Base-by-base conservation (phyloP, 108 stramenopile genomes). In the Nitzschia sp. region DNA sequence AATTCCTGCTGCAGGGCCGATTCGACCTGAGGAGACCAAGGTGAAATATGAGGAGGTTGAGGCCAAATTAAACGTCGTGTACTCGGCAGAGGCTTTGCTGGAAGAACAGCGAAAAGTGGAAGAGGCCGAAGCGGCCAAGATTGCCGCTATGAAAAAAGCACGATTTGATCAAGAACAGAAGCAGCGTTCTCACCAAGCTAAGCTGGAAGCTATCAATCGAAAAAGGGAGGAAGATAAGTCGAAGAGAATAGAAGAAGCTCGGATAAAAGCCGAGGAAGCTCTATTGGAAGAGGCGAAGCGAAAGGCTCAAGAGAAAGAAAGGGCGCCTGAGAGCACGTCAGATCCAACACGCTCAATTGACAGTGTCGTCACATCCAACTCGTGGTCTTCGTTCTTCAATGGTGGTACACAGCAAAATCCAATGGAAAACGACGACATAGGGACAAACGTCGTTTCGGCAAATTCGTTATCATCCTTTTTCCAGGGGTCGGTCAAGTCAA, bases 131-230 rank as follows among this genome's bases (percentile, higher is more conserved):
- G 49, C 17, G 21, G 49, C 11, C 11, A 51, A 19, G n/a, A 51
- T 51, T 51, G 49, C 49, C 4, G n/a, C 8, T 19, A 51, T 51
- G 49, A 51, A 51, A 23, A 51, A 51, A 51, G 49, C 11, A 23
- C n/a, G 6, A 42, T 42, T 42, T 42, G 17, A 19, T 19, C 19
- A 5, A 51, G 21, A 19, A 51, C 4, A 19, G n/a, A 17, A 51
- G 18, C 19, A 51, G 49, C 13, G 13, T 21, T 8, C 49, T 9
- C 11, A 51, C 4, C 4, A 51, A 19, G 21, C 49, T 5, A 23
- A 19, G 21, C 4, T 5, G 19, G 49, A 9, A 51, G 49, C 11
- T 5, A 8, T 19, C 18, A 4, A 8, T 4, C 49, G 38, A 42
- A 13, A 42, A 42, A 8, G 13, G 4, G 21, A 51, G 49, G 19